Base-by-base conservation (phyloP, 1,139 yeast species). In the Yamadazyma dendronema region DNA sequence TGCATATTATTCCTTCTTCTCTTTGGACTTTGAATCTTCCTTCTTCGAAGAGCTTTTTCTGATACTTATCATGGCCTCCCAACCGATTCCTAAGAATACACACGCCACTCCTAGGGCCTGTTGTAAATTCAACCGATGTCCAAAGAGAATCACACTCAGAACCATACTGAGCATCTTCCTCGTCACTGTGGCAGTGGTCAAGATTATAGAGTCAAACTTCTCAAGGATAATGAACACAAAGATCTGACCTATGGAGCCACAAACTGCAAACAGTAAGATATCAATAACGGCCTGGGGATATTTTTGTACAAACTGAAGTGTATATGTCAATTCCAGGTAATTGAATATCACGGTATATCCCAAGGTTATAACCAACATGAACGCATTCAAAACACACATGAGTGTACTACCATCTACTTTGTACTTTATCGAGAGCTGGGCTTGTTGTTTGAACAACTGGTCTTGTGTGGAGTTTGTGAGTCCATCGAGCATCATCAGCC, bases 81-180 rank as follows among this genome's bases (percentile, higher is more conserved):
- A 61, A 1, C 62, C 65, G 40, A 62, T 61, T 0, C 97, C 97
- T 2, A 80, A 77, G 63, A 90, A 90, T 2, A 92, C 99, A 38
- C 87, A 62, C 1, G 59, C 45, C 4, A 92, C 81, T 0, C 97
- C 97, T 1, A 66, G 34, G 88, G 96, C 85, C 61, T 94, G 97
- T 4, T 69, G 65, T 1, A 40, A 6, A 23, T 67, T 71, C 48
- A 92, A 73, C 4, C 59, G 58, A 55, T 92, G 97, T 13, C 92
- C 94, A 62, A 89, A 92, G 49, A 92, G 67, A 3, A 87, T 58
- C 36, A 92, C 96, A 53, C 96, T 85, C 41, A 92, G 63, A 15
- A 89, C 72, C 97, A 92, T 90, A 35, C 97, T 88, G 37, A 89
- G 68, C 97, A 92, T 90, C 56, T 92, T 92, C 47, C 99, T 74